phyloP scores from a whole-genome alignment of 2,329 filamentous ascomycete genomes.

The Myriosclerotinia duriaeana region DNA sequence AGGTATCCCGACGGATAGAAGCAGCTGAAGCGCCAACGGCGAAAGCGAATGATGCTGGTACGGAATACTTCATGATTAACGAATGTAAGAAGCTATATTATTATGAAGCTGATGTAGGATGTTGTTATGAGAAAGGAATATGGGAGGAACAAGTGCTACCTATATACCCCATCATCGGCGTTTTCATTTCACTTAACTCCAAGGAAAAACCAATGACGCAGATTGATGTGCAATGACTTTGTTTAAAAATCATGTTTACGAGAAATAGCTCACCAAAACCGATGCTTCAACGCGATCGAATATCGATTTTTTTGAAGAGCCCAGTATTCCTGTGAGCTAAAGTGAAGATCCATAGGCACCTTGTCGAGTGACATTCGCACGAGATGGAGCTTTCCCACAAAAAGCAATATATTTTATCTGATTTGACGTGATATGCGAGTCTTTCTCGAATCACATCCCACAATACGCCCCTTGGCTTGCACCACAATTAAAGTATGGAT shows the following conservation, averaged over 20 bases:
- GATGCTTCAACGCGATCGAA: background rate
- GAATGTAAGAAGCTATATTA: background rate
- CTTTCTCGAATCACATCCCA: background rate
- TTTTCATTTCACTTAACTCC: background rate
- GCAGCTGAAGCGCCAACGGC: constrained; percentile 6
- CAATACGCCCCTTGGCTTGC: background rate
- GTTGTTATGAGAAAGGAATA: background rate
- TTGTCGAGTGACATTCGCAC: constrained; percentile 4
- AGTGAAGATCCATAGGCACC: background rate
- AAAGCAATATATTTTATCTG: background rate
- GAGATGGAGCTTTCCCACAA: background rate
- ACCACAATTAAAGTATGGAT: background rate
- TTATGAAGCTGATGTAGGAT: background rate
- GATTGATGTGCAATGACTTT: background rate
- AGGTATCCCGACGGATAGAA: constrained; percentile 32
- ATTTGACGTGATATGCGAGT: background rate
- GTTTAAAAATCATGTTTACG: background rate
- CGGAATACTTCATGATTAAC: constrained; percentile 18
- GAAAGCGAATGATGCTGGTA: constrained; percentile 5
- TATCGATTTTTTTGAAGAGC: background rate
- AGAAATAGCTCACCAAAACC: background rate
- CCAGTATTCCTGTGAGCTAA: constrained; percentile 5
- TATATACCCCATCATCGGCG: constrained; percentile 4
- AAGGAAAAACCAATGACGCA: background rate
- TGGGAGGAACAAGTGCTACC: background rate